Conservation (phyloP, 192 early-diverging fungal species). For the Coemansia sp. region DNA sequence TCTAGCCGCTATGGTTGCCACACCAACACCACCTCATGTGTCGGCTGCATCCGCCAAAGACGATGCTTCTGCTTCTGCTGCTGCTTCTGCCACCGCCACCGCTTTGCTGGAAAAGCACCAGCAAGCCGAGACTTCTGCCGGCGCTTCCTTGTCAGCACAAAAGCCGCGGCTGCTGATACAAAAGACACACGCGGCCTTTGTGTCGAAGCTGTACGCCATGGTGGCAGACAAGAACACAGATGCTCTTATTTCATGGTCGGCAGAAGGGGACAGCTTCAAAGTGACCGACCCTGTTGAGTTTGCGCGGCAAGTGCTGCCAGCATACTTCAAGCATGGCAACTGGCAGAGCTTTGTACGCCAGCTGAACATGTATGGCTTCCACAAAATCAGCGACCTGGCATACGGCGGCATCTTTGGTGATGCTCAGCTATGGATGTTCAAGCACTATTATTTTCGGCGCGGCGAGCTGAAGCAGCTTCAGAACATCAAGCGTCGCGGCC, state of each 20-base stretch:
- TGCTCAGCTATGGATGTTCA: constrained; percentile 54
- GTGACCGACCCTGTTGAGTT: constrained; percentile 81
- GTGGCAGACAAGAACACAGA: constrained; percentile 34
- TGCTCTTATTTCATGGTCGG: constrained; percentile 43
- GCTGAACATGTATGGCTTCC: constrained; percentile 66
- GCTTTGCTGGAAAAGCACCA: background rate
- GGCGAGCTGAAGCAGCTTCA: constrained; percentile 43
- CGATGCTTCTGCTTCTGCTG: background rate
- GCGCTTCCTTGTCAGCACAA: background rate
- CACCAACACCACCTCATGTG: background rate
- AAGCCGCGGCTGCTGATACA: constrained; percentile 42
- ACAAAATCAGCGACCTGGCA: constrained; percentile 51
- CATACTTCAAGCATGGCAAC: constrained; percentile 88
- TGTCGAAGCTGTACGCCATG: constrained; percentile 55
- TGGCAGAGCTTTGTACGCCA: constrained; percentile 90
- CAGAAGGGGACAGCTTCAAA: constrained; percentile 76
- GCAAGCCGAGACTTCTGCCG: background rate
- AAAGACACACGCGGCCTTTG: constrained; percentile 49
- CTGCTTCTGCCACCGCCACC: background rate
- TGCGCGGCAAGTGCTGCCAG: constrained; percentile 69
- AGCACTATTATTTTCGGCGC: constrained; percentile 46
- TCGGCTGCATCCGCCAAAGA: background rate
- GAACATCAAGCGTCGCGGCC: constrained; percentile 47
- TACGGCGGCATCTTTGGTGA: constrained; percentile 45
- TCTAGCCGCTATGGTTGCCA: background rate